These are phyloP conservation scores for Aspergillus alliaceus DNA, from an alignment of 2,329 filamentous ascomycete genomes.

Conservation along the genomic window DNA sequence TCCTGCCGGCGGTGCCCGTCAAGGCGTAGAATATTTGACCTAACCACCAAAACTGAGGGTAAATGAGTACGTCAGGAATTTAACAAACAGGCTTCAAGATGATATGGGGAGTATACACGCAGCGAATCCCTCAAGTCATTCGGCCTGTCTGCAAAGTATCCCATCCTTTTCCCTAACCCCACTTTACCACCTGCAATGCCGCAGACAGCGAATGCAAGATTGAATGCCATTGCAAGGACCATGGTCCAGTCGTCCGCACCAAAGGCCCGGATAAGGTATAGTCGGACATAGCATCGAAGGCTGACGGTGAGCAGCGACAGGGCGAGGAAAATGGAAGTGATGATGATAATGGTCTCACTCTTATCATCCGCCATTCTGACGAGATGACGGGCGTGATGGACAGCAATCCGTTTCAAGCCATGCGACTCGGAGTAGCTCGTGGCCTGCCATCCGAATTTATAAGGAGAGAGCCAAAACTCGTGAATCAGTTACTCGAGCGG, in stretches of 20 bases:
- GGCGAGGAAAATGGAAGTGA: slow-evolving; percentile 30
- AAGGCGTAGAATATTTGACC: slow-evolving; percentile 51
- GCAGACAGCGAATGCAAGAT: slow-evolving; percentile 14
- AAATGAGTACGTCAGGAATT: neutral
- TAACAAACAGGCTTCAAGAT: neutral
- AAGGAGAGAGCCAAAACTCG: neutral
- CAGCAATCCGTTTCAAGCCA: neutral
- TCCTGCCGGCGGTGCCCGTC: slow-evolving; percentile 44
- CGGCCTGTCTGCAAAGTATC: neutral
- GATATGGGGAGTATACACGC: neutral
- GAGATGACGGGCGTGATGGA: neutral
- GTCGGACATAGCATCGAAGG: slow-evolving; percentile 37
- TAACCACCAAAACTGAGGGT: slow-evolving; percentile 43
- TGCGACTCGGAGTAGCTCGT: neutral
- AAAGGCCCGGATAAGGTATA: slow-evolving; percentile 31
- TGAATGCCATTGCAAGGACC: slow-evolving; percentile 19
- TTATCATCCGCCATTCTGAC: neutral
- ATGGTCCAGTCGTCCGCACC: slow-evolving; percentile 24
- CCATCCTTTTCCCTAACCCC: neutral
- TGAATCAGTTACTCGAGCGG: too few species aligned
- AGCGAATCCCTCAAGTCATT: neutral
- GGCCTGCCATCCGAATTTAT: neutral
- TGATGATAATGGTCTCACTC: slow-evolving; percentile 13
- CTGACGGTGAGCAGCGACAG: slow-evolving; percentile 32
- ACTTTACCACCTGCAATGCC: neutral